Base-by-base conservation (phyloP, 2,329 filamentous ascomycete species). In the Pseudogymnoascus sp. region DNA sequence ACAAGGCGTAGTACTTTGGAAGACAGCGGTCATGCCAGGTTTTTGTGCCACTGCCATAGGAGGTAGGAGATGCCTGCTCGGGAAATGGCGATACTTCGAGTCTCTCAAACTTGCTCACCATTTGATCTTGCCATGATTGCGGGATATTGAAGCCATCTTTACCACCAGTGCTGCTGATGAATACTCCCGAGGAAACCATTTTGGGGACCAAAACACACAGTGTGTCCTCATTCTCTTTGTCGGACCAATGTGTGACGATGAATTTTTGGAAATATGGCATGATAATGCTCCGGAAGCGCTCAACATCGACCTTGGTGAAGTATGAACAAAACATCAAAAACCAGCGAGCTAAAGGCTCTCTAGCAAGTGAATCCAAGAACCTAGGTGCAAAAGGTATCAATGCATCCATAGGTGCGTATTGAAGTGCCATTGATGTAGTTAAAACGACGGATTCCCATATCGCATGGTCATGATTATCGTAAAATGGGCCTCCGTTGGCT, bases 241-340 rank as follows among this genome's bases (percentile, higher is more conserved):
- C 82, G 3, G 85, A 83, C 90, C 91, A 96, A 68, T 90, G 86
- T 6, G 81, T 81, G 33, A 86, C 79, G 66, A 96, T 81, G 16
- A 37, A 90, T 83, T 85, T 91, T 74, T 96, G 90, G 68, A 97
- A 92, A 64, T 90, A 86, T 38, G 86, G 87, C 6, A 93, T 80
- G 33, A 96, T 82, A n/a, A 97, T 79, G 67, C 85, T 87, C 62
- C 86, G 83, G 72, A 97, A 99, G 40, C 90, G 83, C 62, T 87
- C 83, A 1, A 82, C 73, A 53, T 92, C 87, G 37, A 96, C 79
- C 62, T 91, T 83, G 0, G 90, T 87, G 68, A 95, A 87, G 61
- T 90, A 87, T 13, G 88, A 87, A 75, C 91, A 97, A 74, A 97
- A 96, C 0, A 86, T 82, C 47, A 97, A 82, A 73, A 96, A 97